Percentiles rank a stretch among this genome's conserved stretches.
Evolutionary conservation across 2,329 filamentous ascomycete genomes (phyloP).

Genomic region (Pseudogymnoascus sp.): DNA sequence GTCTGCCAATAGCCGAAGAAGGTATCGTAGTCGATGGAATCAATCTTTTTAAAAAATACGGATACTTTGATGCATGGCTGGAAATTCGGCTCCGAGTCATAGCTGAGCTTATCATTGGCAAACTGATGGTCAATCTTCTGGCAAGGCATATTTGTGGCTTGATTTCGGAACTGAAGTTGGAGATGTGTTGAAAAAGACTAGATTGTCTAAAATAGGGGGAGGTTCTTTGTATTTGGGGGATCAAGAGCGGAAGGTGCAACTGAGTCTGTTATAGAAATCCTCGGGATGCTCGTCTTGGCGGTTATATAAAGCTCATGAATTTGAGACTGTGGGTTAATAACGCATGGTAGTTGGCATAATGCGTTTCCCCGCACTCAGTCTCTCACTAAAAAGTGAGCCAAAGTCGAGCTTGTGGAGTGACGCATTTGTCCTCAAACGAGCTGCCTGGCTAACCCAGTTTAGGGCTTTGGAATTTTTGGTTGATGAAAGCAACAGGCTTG

Average conservation of each 20-base stretch:
- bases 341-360: not conserved
- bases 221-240: not conserved
- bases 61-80: conserved; percentile 14
- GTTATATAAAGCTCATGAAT: not conserved
- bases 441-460: not conserved
- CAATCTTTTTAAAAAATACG: conserved; percentile 12
- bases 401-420: not conserved
- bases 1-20: conserved; percentile 13
- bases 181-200: not conserved
- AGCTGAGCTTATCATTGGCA: conserved; percentile 9
- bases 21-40: conserved; percentile 6
- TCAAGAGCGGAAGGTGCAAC: not conserved
- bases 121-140: conserved; percentile 10
- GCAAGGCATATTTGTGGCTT: conserved; percentile 8
- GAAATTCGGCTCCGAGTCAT: conserved; percentile 10
- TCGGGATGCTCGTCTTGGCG: not conserved
- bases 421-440: not conserved
- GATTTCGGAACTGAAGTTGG: not conserved
- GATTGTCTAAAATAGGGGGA: not conserved
- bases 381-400: not conserved
- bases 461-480: not conserved
- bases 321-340: not conserved
- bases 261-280: not conserved
- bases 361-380: not conserved
- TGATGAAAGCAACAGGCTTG: not conserved